phyloP scores from a whole-genome alignment of 805 yeast genomes.

The Cyberlindnera mycetangii region DNA sequence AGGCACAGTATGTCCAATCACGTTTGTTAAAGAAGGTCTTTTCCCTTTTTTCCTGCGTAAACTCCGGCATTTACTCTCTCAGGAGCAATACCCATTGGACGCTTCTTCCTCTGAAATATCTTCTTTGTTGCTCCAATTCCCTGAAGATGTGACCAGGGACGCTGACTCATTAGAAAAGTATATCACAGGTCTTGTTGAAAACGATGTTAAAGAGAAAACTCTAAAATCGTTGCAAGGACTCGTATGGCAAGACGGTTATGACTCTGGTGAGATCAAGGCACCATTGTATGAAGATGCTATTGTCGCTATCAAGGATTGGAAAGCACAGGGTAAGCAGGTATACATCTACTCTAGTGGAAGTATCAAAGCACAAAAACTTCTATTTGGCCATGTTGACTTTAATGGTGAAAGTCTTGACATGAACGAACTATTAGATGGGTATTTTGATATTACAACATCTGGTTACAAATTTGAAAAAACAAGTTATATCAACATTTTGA shows the following conservation, averaged over 20 bases:
- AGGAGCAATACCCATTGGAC: conserved; percentile 27
- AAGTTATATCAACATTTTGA: conserved; percentile 59
- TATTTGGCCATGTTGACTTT: conserved; percentile 61
- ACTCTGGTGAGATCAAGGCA: conserved; percentile 68
- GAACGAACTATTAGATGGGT: conserved; percentile 54
- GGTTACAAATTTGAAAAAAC: conserved; percentile 61
- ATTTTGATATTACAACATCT: conserved; percentile 81
- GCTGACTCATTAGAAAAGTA: conserved; percentile 39
- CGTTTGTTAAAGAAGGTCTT: conserved; percentile 76
- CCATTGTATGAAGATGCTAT: conserved; percentile 78
- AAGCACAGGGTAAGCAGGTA: conserved; percentile 32
- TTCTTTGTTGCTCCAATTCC: conserved; percentile 21
- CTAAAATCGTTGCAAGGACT: conserved; percentile 80
- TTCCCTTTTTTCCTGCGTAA: conserved; percentile 69
- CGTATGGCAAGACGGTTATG: conserved; percentile 81
- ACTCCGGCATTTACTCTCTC: conserved; percentile 40
- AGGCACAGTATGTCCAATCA: conserved; percentile 90
- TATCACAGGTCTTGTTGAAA: conserved; percentile 52
- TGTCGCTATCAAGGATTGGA: conserved; percentile 46
- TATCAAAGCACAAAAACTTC: conserved; percentile 77
- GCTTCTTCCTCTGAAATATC: conserved; percentile 26
- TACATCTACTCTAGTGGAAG: conserved; percentile 90
- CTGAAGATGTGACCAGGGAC: conserved; percentile 22
- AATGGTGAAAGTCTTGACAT: conserved; percentile 44
- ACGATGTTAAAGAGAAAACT: conserved; percentile 74